Evolutionary conservation across 1,139 yeast species (phyloP).

Genomic region (Cylindricascospora bacillispora): DNA sequence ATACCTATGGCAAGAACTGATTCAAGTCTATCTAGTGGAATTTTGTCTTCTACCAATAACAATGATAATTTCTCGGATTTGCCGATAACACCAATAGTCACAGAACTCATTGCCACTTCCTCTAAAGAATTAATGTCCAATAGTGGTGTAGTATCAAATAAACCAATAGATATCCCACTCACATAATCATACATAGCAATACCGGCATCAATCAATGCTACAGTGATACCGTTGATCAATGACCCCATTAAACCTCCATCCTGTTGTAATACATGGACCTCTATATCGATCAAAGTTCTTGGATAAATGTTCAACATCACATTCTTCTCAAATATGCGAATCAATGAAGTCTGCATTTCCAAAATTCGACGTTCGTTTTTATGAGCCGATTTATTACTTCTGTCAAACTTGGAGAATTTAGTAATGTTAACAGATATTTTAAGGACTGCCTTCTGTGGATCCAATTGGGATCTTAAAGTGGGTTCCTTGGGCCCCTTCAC

Average conservation of each 20-base stretch:
- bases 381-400: slow-evolving; percentile 44
- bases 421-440: slow-evolving; percentile 60
- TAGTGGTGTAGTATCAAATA: slow-evolving; percentile 62
- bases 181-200: slow-evolving; percentile 89
- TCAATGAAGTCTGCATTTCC: slow-evolving; percentile 64
- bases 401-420: slow-evolving; percentile 67
- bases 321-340: slow-evolving; percentile 71
- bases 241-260: slow-evolving; percentile 84
- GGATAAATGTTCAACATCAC: slow-evolving; percentile 68
- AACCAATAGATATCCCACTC: slow-evolving; percentile 67
- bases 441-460: slow-evolving; percentile 39
- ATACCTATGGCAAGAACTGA: slow-evolving; percentile 71
- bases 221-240: slow-evolving; percentile 75
- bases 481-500: slow-evolving; percentile 91
- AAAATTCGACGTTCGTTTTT: slow-evolving; percentile 58
- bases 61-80: slow-evolving; percentile 65
- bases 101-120: slow-evolving; percentile 67
- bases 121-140: slow-evolving; percentile 75
- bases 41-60: slow-evolving; percentile 64
- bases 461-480: slow-evolving; percentile 35
- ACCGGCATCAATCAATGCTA: slow-evolving; percentile 91
- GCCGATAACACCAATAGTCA: slow-evolving; percentile 80
- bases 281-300: slow-evolving; percentile 63
- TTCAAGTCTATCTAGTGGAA: slow-evolving; percentile 74
- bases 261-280: slow-evolving; percentile 67